Evolutionary conservation across 2,329 filamentous ascomycete genomes (phyloP), one percentile per base, ranked within the genome.

Genomic region (Cercospora sp.): DNA sequence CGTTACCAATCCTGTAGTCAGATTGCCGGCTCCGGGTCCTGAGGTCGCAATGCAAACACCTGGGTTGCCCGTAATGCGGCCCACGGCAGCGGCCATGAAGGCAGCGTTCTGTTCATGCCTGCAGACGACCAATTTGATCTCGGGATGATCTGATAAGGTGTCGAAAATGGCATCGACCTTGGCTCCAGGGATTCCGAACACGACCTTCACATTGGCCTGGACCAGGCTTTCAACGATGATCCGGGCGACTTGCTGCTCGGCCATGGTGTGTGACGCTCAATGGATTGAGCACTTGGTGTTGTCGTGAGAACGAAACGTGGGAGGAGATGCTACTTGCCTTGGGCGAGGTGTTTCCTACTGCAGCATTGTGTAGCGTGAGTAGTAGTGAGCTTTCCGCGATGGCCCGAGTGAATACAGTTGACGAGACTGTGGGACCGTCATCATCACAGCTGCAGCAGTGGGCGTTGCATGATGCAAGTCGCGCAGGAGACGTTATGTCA

Each of bases 41-140:
- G 81, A 83, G 2, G 83, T 84, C 18, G 81, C 82, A 57, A 84
- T 80, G 72, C 80, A 82, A 0, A 84, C 82, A 10, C 82, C 82
- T 3, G 82, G 82, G 2, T 76, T 75, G 18, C 82, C 82, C 1
- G 82, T 84, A 66, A 84, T 80, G 31, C 82, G 76, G 10, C 83
- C 83, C 23, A 82, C 76, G 0, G 82, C 83, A 2, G 81, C 82
- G 20, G 83, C 82, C 77, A 84, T 84, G 75, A 84, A 83, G 6
- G 82, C 82, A 16, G 82, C 82, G 71, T 84, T 84, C 66, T 84
- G 83, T 71, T 84, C 83, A 69, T 84, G 83, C 16, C 83, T 78
- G 67, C 81, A 83, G 12, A 84, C 80, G 26, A 84, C 76, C 16
- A 84, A 77, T 66, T 79, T 78, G 75, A 84, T 83, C 67, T 83